phyloP scores from a whole-genome alignment of 495 filamentous ascomycete genomes.

The Xylaria longipes region DNA sequence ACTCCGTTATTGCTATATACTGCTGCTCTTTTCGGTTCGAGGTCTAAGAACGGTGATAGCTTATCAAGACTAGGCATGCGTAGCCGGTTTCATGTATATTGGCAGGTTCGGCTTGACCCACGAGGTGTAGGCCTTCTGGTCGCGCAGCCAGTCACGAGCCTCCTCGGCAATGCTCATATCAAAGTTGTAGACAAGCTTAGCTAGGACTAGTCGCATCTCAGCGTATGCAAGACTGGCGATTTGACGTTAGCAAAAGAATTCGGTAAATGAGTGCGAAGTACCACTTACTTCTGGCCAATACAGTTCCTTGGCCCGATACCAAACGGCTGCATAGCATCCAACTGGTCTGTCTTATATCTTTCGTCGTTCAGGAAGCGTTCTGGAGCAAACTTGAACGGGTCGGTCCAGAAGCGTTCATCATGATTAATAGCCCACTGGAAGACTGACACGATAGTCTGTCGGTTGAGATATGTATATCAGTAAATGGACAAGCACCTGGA shows the following conservation, averaged over 20 bases:
- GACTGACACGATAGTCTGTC: constrained; percentile 58
- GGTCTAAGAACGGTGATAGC: neutral
- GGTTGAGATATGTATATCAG: constrained; percentile 19
- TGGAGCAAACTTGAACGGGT: constrained; percentile 55
- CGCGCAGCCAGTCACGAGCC: constrained; percentile 48
- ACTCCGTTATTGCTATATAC: neutral
- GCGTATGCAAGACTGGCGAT: constrained; percentile 52
- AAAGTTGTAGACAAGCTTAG: constrained; percentile 58
- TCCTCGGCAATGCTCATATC: constrained; percentile 56
- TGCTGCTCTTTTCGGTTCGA: neutral
- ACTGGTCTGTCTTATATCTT: constrained; percentile 51
- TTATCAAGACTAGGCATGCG: neutral
- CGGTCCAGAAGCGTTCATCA: constrained; percentile 46
- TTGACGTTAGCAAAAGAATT: neutral
- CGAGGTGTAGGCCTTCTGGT: constrained; percentile 45
- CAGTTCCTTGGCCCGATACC: constrained; percentile 60
- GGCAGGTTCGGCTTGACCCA: constrained; percentile 53
- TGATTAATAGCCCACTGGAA: constrained; percentile 56
- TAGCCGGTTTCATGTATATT: constrained; percentile 34
- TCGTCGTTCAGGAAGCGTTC: constrained; percentile 56
- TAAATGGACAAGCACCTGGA: neutral
- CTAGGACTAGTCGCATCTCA: constrained; percentile 58
- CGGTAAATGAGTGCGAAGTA: neutral
- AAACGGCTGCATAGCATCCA: constrained; percentile 59
- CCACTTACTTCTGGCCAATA: constrained; percentile 60